Evolutionary conservation across 371 early-diverging fungal genomes (phyloP).

Genomic region (Synchytrium microbalum): DNA sequence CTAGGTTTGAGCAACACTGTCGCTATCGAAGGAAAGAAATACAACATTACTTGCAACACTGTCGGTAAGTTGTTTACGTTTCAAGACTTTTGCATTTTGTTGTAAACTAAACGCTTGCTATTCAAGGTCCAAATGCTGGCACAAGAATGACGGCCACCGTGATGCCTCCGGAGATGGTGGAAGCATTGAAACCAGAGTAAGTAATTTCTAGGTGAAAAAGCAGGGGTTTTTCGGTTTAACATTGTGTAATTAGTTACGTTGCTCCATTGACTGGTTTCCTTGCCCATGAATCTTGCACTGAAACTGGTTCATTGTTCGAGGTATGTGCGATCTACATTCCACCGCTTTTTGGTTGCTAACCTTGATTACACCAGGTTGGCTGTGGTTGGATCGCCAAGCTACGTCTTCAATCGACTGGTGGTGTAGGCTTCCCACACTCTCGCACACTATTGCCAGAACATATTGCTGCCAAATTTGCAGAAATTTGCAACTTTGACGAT

Average conservation of each 20-base stretch:
- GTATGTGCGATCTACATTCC: no score
- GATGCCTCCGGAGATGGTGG: conserved; percentile 70
- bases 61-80: no score
- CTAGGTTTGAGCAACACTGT: conserved; percentile 65
- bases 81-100: no score
- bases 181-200: conserved; percentile 69
- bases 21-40: conserved; percentile 60
- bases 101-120: no score
- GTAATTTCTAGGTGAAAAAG: neutral
- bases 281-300: conserved; percentile 46
- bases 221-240: neutral
- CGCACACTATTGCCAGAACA: conserved; percentile 53
- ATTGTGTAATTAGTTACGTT: conserved; percentile 46
- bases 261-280: conserved; percentile 67
- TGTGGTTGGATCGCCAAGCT: conserved; percentile 64
- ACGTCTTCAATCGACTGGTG: conserved; percentile 64
- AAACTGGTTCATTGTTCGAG: conserved; percentile 60
- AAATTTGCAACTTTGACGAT: conserved; percentile 85
- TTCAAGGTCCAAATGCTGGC: conserved; percentile 73
- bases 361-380: no score
- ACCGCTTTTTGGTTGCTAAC: no score
- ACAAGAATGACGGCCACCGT: conserved; percentile 74
- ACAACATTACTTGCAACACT: conserved; percentile 61
- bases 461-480: conserved; percentile 53
- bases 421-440: conserved; percentile 56